A percentile compares a stretch with the other conserved stretches of the same genome.
These are phyloP conservation scores for Calocybe gambosa DNA, from an alignment of 1,284 basidiomycete genomes.

Conservation along the genomic window DNA sequence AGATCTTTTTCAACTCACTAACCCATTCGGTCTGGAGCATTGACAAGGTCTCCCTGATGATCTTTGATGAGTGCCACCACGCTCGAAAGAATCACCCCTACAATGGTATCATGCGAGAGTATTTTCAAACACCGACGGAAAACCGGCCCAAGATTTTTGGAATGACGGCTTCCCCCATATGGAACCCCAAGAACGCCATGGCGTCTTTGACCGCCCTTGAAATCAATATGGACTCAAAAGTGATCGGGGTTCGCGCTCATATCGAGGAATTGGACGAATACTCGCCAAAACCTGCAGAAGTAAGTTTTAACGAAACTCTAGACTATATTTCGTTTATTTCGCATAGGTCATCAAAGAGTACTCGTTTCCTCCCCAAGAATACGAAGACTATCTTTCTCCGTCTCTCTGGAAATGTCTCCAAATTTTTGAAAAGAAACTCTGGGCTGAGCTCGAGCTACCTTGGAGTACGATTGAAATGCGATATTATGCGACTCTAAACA, in stretches of 20 bases:
- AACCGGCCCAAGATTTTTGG: constrained; percentile 78
- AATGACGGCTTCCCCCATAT: constrained; percentile 83
- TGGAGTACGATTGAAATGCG: constrained; percentile 53
- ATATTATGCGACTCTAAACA: constrained; percentile 49
- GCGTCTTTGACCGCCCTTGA: constrained; percentile 61
- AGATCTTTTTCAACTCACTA: constrained; percentile 73
- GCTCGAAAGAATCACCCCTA: constrained; percentile 76
- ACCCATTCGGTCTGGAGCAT: constrained; percentile 76
- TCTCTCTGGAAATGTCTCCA: constrained; percentile 50
- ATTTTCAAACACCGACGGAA: constrained; percentile 41
- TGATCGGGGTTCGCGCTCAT: constrained; percentile 68
- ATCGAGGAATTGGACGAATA: constrained; percentile 55
- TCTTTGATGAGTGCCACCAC: constrained; percentile 84
- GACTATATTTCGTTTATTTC: constrained; percentile 5
- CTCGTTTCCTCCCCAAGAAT: constrained; percentile 39
- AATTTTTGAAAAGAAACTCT: constrained; percentile 36
- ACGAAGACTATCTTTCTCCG: constrained; percentile 48
- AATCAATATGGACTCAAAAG: constrained; percentile 61
- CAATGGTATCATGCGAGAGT: constrained; percentile 75
- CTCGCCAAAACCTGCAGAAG: constrained; percentile 63
- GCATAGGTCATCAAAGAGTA: constrained; percentile 56
- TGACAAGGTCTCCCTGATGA: constrained; percentile 62
- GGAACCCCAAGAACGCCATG: constrained; percentile 62
- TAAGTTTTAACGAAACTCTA: constrained; percentile 21
- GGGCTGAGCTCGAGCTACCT: constrained; percentile 38